phyloP scores from a whole-genome alignment of 139 green algal genomes.

The Desmodesmus armatus region DNA sequence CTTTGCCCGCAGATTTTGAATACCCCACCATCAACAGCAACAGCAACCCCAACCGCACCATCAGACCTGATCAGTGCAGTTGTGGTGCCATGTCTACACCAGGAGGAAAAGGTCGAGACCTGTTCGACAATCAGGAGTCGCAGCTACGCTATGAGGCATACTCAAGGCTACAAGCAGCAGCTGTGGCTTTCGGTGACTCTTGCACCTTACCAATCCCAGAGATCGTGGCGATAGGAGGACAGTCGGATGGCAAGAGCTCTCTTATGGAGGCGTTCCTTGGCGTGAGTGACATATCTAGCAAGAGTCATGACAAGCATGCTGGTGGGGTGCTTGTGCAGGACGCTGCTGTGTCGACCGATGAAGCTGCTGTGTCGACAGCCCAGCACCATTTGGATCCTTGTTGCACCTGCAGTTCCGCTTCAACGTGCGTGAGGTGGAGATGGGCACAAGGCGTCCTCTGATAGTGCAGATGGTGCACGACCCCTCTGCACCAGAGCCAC shows the following conservation, averaged over 20 bases:
- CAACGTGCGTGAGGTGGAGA: constrained; percentile 92
- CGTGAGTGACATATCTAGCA: constrained; percentile 70
- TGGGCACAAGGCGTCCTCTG: constrained; percentile 95
- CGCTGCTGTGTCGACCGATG: too few relatives aligned
- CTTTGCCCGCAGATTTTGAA: not conserved
- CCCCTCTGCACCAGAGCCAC: constrained; percentile 64
- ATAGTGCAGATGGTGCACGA: constrained; percentile 94
- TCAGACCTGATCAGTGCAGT: too few relatives aligned
- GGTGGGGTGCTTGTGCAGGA: not conserved
- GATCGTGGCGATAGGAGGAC: constrained; percentile 93
- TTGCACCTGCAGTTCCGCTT: constrained; percentile 81
- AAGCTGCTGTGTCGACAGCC: not conserved
- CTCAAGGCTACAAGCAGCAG: constrained; percentile 63
- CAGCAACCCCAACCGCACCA: not conserved
- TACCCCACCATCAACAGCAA: not conserved
- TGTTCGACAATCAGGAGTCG: constrained; percentile 72
- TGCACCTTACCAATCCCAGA: constrained; percentile 88
- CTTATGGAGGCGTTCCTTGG: constrained; percentile 94
- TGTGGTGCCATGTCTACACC: not conserved
- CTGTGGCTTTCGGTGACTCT: constrained; percentile 66
- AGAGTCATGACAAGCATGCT: not conserved
- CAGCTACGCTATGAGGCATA: constrained; percentile 84
- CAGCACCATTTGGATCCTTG: not conserved
- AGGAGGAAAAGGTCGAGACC: constrained; percentile 36
- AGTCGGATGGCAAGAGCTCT: constrained; percentile 91